Evolutionary conservation across 2,329 filamentous ascomycete species (phyloP), one percentile per base, ranked within the genome.

Genomic region (Exophiala alcalophila): DNA sequence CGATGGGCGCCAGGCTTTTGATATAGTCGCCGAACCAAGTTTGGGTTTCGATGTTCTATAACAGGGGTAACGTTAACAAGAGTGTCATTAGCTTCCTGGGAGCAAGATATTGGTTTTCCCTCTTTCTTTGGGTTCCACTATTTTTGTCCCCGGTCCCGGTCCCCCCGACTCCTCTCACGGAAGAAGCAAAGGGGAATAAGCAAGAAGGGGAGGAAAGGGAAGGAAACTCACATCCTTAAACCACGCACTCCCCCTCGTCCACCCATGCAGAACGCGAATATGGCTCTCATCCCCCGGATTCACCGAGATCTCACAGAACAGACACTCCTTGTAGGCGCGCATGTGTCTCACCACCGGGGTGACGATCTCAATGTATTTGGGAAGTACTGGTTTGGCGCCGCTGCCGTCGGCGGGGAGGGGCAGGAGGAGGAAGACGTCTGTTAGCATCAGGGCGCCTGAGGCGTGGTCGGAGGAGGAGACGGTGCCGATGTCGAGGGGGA

Each of bases 181-280:
- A 20, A 20, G 4, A 11, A 16, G 19, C n/a, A n/a, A 28, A 12
- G 16, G 9, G 8, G 20, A 32, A 5, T 29, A 18, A 19, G n/a
- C 7, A 24, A 28, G 15, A 20, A 23, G 18, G 12, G 10, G 12
- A 39, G n/a, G 25, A 29, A n/a, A 12, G 18, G 29, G 11, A 32
- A 8, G 10, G 27, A 12, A 10, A 46, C 41, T 40, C 15, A 49
- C 46, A 0, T 41, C 23, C 11, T 20, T 29, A 12, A 50, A 32
- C 47, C 47, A 46, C 14, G 35, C 43, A 20, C 42, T 47, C 15
- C 28, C 36, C 21, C 35, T 31, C 9, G 42, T 49, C 47, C 47
- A 49, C 9, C 47, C 30, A 23, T 50, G 43, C 32, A 34, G 29
- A 14, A 50, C 32, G 12, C 47, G 15, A 12, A 50, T 26, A 15